Base-by-base conservation (phyloP, 345 rosid species). In the Gossypioides kirkii region DNA sequence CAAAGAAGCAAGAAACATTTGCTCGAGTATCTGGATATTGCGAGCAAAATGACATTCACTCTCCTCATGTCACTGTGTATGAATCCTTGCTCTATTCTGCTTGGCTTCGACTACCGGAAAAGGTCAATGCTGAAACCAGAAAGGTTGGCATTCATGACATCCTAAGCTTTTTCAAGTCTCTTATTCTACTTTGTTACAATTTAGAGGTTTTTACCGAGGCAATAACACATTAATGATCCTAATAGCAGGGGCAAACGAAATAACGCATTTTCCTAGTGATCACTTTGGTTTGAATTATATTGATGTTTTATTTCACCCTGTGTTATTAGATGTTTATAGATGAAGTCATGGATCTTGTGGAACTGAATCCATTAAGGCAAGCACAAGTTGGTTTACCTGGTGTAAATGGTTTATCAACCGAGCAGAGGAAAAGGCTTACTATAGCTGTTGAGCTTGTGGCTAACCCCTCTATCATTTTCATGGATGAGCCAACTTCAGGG, bases 401-500 rank as follows among this genome's bases (percentile, higher is more conserved):
- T 20, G 87, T 85, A 71, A 87, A 73, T 76, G 98, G 98, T 61
- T 79, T 91, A n/a, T 91, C 98, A 23, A 90, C 90, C 0, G 97
- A 94, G 83, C 96, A 94, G 61, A 86, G 98, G 52, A 94, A 94
- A 75, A 84, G 98, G 82, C 84, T 94, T 12, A 94, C 98, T 23
- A 91, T 91, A 18, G 97, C 98, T 0, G 94, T 91, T 25, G 97
- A 94, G 91, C 86, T 91, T 2, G 98, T 94, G 73, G 96, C 97
- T 25, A 94, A 94, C 79, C 97, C 98, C 2, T 91, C 97, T 1
- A 91, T 91, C 54, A 90, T 91, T 70, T 91, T 93, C 84, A 88
- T 93, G 98, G 98, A 93, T 23, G 97, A 94, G 77, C 97, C 97
- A 69, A 94, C 98, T 72, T 94, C 98, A 26, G 98, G 98, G 46